Percentiles rank a stretch among this genome's conserved stretches.
These are phyloP conservation scores for Heliocybe sulcata DNA, from an alignment of 1,284 basidiomycete species.

Conservation along the genomic window DNA sequence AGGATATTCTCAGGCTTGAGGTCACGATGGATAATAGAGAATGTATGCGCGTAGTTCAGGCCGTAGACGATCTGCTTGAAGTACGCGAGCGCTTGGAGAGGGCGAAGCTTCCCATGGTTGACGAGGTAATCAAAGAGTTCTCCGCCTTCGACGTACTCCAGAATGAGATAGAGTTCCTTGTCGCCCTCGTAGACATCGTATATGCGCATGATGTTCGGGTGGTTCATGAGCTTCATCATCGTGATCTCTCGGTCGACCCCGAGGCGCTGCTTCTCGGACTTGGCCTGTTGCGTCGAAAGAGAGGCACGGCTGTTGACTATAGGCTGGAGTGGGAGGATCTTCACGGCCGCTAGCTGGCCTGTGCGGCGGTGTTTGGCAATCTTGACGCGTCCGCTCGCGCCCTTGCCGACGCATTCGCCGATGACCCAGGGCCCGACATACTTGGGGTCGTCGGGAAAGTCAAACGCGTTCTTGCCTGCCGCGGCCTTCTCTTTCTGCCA, in stretches of 20 bases:
- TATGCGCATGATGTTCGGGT: slow-evolving; percentile 93
- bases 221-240: slow-evolving; percentile 99
- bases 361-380: slow-evolving; percentile 87
- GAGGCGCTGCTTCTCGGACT: slow-evolving; percentile 84
- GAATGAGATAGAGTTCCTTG: slow-evolving; percentile 87
- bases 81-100: slow-evolving; percentile 84
- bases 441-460: slow-evolving; percentile 68
- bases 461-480: slow-evolving; percentile 59
- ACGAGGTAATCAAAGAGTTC: slow-evolving; percentile 98
- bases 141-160: slow-evolving; percentile 97
- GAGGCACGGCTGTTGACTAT: slow-evolving; percentile 75
- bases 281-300: slow-evolving; percentile 63
- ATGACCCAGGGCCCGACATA: slow-evolving; percentile 77
- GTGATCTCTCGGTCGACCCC: slow-evolving; percentile 97
- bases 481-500: slow-evolving; percentile 81
- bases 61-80: slow-evolving; percentile 98
- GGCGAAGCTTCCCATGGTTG: slow-evolving; percentile 76
- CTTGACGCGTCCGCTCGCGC: slow-evolving; percentile 92
- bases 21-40: slow-evolving; percentile 98
- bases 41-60: slow-evolving; percentile 95
- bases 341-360: slow-evolving; percentile 93
- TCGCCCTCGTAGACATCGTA: slow-evolving; percentile 98
- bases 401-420: slow-evolving; percentile 95
- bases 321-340: slow-evolving; percentile 91
- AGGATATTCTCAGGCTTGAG: slow-evolving; percentile 98